These are phyloP conservation scores for Cytospora chrysosperma DNA, from an alignment of 2,329 filamentous ascomycete species.

Conservation along the genomic window DNA sequence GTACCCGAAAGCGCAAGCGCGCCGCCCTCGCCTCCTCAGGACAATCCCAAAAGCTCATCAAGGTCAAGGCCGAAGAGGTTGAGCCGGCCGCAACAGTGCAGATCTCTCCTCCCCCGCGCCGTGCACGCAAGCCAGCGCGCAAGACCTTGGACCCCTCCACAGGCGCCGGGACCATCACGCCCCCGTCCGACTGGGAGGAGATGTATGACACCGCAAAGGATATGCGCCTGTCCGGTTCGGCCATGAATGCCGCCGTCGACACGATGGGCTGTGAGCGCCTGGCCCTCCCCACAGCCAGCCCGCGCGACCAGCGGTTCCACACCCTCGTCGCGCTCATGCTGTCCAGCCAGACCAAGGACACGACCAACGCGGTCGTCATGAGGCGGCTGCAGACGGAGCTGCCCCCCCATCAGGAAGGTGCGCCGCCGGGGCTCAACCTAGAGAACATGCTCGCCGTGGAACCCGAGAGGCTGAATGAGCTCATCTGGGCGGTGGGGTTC, in stretches of 20 bases:
- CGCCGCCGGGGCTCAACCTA: constrained; percentile 61
- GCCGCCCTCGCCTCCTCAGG: constrained; percentile 13
- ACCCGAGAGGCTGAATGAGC: constrained; percentile 62
- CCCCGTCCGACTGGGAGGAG: constrained; percentile 79
- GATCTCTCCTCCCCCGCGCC: constrained; percentile 26
- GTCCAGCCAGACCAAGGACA: constrained; percentile 90
- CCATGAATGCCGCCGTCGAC: constrained; percentile 82
- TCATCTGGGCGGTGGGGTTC: constrained; percentile 85
- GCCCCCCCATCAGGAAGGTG: constrained; percentile 47
- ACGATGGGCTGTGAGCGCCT: constrained; percentile 93
- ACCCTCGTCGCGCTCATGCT: constrained; percentile 88
- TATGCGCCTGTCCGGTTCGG: constrained; percentile 62
- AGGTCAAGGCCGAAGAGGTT: constrained; percentile 8
- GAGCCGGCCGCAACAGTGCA: constrained; percentile 29
- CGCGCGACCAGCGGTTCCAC: constrained; percentile 71
- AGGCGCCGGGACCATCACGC: constrained; percentile 41
- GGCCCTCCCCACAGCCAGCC: constrained; percentile 51
- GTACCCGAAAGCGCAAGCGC: constrained; percentile 35
- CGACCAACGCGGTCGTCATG: constrained; percentile 83
- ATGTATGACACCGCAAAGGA: constrained; percentile 75
- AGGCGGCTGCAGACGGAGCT: constrained; percentile 73
- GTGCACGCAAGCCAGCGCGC: constrained; percentile 40
- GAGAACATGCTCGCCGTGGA: constrained; percentile 74
- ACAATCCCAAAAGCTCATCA: background rate
- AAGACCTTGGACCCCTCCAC: constrained; percentile 27